Evolutionary conservation across 306 rosid genomes (phyloP), one percentile per base, ranked within the genome.

Genomic region (Potentilla sterilis): DNA sequence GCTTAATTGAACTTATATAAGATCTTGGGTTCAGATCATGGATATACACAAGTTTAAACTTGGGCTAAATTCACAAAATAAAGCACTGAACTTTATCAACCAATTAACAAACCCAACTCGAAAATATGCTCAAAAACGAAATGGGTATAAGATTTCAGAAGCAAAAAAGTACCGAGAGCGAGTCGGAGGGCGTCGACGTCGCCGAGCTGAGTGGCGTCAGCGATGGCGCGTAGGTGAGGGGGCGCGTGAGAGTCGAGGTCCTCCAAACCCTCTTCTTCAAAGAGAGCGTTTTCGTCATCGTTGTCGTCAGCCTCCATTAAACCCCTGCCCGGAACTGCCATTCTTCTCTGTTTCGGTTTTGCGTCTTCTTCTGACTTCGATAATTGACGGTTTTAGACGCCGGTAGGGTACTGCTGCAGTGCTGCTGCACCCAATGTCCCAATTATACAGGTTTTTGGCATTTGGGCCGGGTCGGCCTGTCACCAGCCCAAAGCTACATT

Each of bases 281-380:
- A 92, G 35, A 95, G 90, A 12, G 87, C 90, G 74, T 86, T 85
- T 9, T 89, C 88, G 12, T 92, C 95, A 34, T 87, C 87, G 54
- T 81, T 52, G 13, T 80, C 97, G 12, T 87, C 95, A 1, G 86
- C 91, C 11, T 87, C 90, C 73, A 81, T 67, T 46, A 84, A 1
- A 37, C 92, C 94, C 69, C 97, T 85, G 59, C 92, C 98, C 3
- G 87, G 96, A 86, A 93, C 98, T 66, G 96, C 98, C 98, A 93
- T 90, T 76, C 12, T 16, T 54, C 7, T 71, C 69, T 28, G 21
- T 42, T 69, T 40, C 8, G 69, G 9, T 43, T 40, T 6, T 28
- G 38, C 68, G 40, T 70, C 28, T 8, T 6, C 14, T 48, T 40
- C 38, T 10, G 48, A 16, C 0, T 9, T 61, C 6, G 52, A 18